Base-by-base conservation (phyloP, 2,329 filamentous ascomycete species). In the Pyrenophora seminiperda region DNA sequence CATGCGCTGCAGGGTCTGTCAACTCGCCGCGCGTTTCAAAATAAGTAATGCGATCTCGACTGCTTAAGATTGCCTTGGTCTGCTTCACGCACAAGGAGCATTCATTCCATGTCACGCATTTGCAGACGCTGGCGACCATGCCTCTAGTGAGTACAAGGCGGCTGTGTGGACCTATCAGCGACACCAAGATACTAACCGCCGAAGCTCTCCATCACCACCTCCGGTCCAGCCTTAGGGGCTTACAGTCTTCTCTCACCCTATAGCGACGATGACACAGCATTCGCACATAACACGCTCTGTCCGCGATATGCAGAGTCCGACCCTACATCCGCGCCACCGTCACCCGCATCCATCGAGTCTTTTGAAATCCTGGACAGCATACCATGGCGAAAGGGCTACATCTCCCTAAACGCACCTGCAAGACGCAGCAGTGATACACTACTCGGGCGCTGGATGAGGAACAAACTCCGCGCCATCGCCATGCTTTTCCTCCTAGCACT, bases 301-400 rank as follows among this genome's bases (percentile, higher is more conserved):
- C 66, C 68, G 7, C 65, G 63, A 38, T 71, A 72, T 53, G 66
- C 66, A 22, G 67, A 72, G 31, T 54, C 54, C 15, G 67, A 72
- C 37, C 42, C 59, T 9, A 59, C 64, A 1, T 68, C 65, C 17
- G 62, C 66, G n/a, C 70, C 68, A 10, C 65, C 67, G n/a, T 71
- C 68, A 7, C 68, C 68, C 19, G 62, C 67, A 7, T 70, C 67
- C 1, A 61, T 71, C 14, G 66, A 72, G 44, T 67, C 68, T 13
- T 69, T 73, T 46, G 68, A 72, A 41, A 59, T 70, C 31, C 53
- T 70, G 15, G 68, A 71, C 22, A 62, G 56, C 17, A 61, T 67
- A 33, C 64, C 68, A 37, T 72, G 70, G 68, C 62, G 66, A 14
- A 54, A 56, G 36, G 64, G 63, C 31, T 65, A 69, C 52, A 64